Base-by-base conservation (phyloP, 495 filamentous ascomycete species). In the Neurospora tetrasperma region DNA sequence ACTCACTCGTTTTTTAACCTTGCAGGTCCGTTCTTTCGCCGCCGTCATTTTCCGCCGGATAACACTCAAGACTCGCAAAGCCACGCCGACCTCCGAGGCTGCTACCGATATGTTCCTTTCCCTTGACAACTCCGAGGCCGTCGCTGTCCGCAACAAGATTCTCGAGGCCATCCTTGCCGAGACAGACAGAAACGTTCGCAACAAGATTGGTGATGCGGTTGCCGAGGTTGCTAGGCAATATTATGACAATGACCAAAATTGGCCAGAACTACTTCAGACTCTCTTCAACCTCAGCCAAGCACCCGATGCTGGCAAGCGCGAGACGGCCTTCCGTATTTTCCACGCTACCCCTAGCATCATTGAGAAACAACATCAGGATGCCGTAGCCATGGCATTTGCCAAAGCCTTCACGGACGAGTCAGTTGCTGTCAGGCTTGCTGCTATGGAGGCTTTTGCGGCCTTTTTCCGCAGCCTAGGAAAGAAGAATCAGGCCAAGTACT, bases 201-300 rank as follows among this genome's bases (percentile, higher is more conserved):
- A 96, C 81, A 99, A 98, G 83, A 92, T 98, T 79, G 94, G 94
- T 71, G 96, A 99, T 82, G 94, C 96, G 3, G 91, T 98, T 73
- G 96, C 96, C 8, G 96, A 99, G 80, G 84, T 98, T 62, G 96
- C 94, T 42, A 90, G 96, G 77, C 93, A 98, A 80, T 97, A 98
- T 81, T 91, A 92, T 70, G 96, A 98, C 77, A 92, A 90, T 75
- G 94, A 89, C 73, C 88, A 94, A 68, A 87, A 90, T 79, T 99
- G 96, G 96, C 90, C 93, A 16, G 96, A 98, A 76, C 89, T 99
- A 35, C 88, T 98, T 18, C 88, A 89, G 18, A 89, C 90, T 39
- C 87, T 99, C 20, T 98, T 97, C 82, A 88, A 90, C 66, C 89
- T 94, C 38, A 98, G 96, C 79, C 93, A 95, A 78, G 93, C 92